Conservation (phyloP, 257 asterid genomes). For the Capsicum pubescens region DNA sequence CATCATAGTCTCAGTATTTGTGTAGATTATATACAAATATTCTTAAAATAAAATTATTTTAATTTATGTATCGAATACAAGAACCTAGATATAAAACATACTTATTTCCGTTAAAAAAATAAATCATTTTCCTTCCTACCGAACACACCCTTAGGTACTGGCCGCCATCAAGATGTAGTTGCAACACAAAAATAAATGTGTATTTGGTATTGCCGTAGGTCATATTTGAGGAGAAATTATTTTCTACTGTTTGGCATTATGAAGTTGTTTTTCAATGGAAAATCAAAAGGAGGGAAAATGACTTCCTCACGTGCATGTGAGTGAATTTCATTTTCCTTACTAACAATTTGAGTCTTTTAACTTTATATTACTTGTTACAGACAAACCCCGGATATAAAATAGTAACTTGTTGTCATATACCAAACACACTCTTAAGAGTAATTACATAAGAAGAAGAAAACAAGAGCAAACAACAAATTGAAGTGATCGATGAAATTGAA, state of each 20-base stretch:
- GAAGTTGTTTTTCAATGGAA: neutral
- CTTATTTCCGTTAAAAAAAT: neutral
- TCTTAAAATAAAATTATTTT: no score
- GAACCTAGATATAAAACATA: neutral
- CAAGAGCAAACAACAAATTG: neutral
- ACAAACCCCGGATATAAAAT: no score
- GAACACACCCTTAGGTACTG: neutral
- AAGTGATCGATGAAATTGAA: conserved; percentile 18
- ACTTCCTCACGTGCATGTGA: neutral
- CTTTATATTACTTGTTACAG: no score
- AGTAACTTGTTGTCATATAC: neutral
- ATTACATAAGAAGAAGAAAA: neutral
- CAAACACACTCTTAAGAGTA: neutral
- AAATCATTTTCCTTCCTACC: neutral
- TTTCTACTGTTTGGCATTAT: neutral
- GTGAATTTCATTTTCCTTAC: neutral
- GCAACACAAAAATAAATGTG: neutral
- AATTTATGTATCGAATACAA: no score
- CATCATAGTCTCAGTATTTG: no score
- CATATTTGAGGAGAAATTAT: neutral
- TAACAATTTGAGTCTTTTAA: no score
- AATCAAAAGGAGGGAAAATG: neutral
- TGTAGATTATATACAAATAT: no score
- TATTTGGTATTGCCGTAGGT: neutral
- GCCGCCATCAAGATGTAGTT: neutral